phyloP scores from a whole-genome alignment of 2,329 filamentous ascomycete genomes.

The Blastomyces gilchristii region DNA sequence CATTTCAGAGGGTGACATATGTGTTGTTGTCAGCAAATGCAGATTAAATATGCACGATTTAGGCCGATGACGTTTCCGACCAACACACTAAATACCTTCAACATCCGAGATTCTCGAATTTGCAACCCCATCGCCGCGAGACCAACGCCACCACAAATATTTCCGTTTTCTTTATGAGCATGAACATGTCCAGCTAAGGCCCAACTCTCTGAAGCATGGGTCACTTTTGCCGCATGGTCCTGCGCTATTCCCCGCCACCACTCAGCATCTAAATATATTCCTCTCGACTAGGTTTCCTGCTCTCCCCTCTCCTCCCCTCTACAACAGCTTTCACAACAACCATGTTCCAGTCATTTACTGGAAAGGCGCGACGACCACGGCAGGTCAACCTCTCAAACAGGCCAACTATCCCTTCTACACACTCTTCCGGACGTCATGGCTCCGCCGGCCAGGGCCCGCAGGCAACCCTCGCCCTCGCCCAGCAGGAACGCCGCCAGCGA shows the following conservation, averaged over 20 bases:
- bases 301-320: conserved; percentile 6
- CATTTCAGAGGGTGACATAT: not conserved
- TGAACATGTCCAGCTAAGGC: not conserved
- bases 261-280: not conserved
- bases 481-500: conserved; percentile 71
- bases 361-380: conserved; percentile 70
- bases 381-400: conserved; percentile 92
- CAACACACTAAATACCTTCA: not conserved
- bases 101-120: not conserved
- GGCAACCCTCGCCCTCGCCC: conserved; percentile 71
- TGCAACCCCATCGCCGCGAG: not conserved
- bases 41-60: not conserved
- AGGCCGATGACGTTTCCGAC: not conserved
- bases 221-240: conserved; percentile 3
- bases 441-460: conserved; percentile 54
- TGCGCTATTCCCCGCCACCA: conserved; percentile 8
- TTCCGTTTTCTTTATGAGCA: not conserved
- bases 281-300: conserved; percentile 2
- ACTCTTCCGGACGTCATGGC: conserved; percentile 46
- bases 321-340: conserved; percentile 14
- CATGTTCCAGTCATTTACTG: conserved; percentile 92
- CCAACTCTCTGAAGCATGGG: not conserved
- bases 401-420: conserved; percentile 57
- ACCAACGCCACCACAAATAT: not conserved
- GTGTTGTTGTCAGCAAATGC: no score